Conservation (phyloP, 345 rosid genomes). For the Eucalyptus virginea region DNA sequence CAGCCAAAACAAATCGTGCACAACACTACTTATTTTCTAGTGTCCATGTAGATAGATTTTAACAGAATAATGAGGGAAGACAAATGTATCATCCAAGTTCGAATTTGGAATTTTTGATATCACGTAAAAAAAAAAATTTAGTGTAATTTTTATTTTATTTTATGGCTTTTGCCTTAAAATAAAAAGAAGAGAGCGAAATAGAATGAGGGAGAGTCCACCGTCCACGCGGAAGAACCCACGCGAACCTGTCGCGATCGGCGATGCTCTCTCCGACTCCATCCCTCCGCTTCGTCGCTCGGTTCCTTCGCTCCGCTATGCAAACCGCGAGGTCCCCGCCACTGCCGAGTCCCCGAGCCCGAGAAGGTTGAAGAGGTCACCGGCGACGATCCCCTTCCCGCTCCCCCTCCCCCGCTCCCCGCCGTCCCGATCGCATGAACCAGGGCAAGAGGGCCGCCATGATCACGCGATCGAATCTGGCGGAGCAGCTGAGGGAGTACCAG, state of each 20-base stretch:
- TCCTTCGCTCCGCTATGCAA: neutral
- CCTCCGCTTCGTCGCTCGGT: neutral
- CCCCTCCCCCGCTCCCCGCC: accelerated
- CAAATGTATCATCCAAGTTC: neutral
- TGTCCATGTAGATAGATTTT: neutral
- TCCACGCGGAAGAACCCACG: neutral
- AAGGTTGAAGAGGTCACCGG: neutral
- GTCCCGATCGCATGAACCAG: neutral
- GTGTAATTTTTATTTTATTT: no score
- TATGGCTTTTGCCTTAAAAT: neutral
- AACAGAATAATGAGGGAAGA: neutral
- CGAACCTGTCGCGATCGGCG: neutral
- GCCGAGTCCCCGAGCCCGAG: neutral
- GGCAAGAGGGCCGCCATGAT: conserved; percentile 36
- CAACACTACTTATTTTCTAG: no score
- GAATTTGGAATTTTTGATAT: no score
- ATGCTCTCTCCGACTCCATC: neutral
- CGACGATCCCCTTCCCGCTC: neutral
- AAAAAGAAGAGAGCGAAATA: neutral
- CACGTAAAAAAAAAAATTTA: no score
- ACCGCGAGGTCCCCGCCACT: neutral
- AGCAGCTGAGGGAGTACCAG: conserved; percentile 90
- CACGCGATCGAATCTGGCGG: conserved; percentile 92
- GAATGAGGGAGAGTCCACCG: neutral
- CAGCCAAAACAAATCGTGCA: accelerated